phyloP scores from a whole-genome alignment of 352 stramenopile genomes.

The Globisporangium megalacanthum region DNA sequence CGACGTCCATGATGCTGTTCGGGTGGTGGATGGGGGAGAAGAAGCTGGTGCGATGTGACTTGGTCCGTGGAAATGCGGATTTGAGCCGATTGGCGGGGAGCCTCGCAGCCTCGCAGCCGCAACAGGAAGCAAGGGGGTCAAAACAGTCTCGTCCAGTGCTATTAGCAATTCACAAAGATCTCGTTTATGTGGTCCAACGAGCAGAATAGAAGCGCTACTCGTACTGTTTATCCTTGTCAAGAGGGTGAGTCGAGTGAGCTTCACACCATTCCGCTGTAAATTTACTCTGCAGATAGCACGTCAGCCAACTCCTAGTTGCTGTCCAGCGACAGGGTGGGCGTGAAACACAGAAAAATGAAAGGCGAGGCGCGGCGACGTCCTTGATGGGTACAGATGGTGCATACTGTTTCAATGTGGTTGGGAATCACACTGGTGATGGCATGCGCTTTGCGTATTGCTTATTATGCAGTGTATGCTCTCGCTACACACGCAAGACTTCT shows the following conservation, averaged over 20 bases:
- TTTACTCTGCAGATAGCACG: no score
- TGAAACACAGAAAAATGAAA: constrained; percentile 14
- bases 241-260: no score
- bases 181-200: no score
- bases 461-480: no score
- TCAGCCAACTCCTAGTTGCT: not conserved
- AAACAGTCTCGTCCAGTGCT: not conserved
- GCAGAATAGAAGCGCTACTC: no score
- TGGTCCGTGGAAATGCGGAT: constrained; percentile 14
- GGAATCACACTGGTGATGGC: no score
- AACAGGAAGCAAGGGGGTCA: not conserved
- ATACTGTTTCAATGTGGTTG: not conserved
- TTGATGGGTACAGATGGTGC: not conserved
- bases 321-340: constrained; percentile 12
- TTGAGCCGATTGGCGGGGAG: constrained; percentile 9
- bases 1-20: constrained; percentile 9
- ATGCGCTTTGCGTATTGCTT: no score
- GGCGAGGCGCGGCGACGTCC: constrained; percentile 26
- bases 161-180: no score
- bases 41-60: not conserved
- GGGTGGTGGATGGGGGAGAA: not conserved
- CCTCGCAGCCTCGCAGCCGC: not conserved
- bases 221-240: no score
- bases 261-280: no score
- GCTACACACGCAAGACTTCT: no score